Base-by-base conservation (phyloP, 1,139 yeast species). In the Magnusiomyces ingens region DNA sequence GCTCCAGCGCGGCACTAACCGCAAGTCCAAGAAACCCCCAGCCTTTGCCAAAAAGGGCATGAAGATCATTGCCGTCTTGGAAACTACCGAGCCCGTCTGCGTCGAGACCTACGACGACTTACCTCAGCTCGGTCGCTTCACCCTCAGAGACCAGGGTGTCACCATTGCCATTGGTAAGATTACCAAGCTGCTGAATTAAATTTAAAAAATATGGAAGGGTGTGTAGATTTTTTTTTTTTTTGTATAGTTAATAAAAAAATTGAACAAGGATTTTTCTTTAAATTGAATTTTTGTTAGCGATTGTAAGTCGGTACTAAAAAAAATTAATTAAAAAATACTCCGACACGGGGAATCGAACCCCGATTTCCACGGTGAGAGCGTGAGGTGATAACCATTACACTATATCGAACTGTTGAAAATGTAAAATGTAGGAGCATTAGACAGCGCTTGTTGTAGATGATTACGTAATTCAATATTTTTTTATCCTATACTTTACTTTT, bases 131-230 rank as follows among this genome's bases (percentile, higher is more conserved):
- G 99, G 99, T 69, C 85, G 99, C 73, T 93, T 93, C 71, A 93
- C 99, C 42, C 80, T 93, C 71, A 89, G 99, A 78, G 99, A 93
- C 73, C 98, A 93, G 75, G 99, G 99, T 69, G 82, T 83, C 59
- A 93, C 99, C 54, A 90, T 93, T 72, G 99, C 99, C 61, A 94
- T 93, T 72, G 99, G 99, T 74, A 91, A 91, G 75, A 89, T 93
- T 65, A 73, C 76, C 54, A 73, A 74, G 66, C 63, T 74, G 53
- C 57, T 72, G 47, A 63, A 61, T 43, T 67, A 63, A 59, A 26
- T 42, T 37, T 21, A 45, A 17, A 38, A 17, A 17, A 38, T 38
- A 17, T 38, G 32, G 8, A 26, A 26, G 8, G 32, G 32, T 26
- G 32, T 26, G 4, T 26, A n/a, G n/a, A n/a, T 26, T 26, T 26